Conservation (phyloP, 345 rosid genomes). For the Euphorbia peplus region DNA sequence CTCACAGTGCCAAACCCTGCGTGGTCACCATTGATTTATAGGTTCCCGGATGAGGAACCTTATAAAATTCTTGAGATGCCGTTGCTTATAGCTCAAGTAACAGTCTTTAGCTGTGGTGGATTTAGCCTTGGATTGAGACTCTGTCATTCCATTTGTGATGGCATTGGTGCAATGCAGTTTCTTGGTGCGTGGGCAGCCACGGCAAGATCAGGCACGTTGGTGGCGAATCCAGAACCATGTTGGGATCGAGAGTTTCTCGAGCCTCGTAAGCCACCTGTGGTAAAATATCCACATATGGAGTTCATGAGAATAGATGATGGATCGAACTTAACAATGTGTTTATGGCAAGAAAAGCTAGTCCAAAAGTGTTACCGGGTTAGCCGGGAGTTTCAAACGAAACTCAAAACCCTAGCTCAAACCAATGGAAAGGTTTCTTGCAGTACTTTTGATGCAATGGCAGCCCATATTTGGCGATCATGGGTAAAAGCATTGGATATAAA, state of each 20-base stretch:
- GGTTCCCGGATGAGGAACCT: constrained; percentile 64
- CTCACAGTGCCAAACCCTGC: constrained; percentile 84
- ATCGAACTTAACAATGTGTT: constrained; percentile 53
- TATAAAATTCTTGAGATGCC: constrained; percentile 82
- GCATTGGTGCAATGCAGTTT: constrained; percentile 91
- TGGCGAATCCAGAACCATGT: constrained; percentile 55
- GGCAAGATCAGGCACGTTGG: constrained; percentile 49
- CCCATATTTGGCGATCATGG: constrained; percentile 95
- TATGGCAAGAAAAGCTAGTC: constrained; percentile 66
- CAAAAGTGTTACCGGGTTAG: constrained; percentile 75
- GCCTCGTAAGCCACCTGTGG: constrained; percentile 68
- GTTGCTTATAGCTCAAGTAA: constrained; percentile 74
- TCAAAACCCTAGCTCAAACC: constrained; percentile 56
- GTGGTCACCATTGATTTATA: constrained; percentile 72
- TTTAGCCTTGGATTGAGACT: constrained; percentile 81
- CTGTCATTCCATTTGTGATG: constrained; percentile 88
- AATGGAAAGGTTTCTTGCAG: constrained; percentile 38
- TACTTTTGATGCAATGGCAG: constrained; percentile 81
- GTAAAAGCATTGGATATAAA: constrained; percentile 78
- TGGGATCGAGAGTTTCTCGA: constrained; percentile 69
- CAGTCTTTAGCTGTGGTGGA: constrained; percentile 76
- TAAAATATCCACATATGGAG: constrained; percentile 62
- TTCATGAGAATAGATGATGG: constrained; percentile 67
- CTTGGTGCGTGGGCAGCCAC: constrained; percentile 78
- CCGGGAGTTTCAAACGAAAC: constrained; percentile 58